Evolutionary conservation across 345 rosid genomes (phyloP), one percentile per base, ranked within the genome.

Genomic region (Boechera stricta): DNA sequence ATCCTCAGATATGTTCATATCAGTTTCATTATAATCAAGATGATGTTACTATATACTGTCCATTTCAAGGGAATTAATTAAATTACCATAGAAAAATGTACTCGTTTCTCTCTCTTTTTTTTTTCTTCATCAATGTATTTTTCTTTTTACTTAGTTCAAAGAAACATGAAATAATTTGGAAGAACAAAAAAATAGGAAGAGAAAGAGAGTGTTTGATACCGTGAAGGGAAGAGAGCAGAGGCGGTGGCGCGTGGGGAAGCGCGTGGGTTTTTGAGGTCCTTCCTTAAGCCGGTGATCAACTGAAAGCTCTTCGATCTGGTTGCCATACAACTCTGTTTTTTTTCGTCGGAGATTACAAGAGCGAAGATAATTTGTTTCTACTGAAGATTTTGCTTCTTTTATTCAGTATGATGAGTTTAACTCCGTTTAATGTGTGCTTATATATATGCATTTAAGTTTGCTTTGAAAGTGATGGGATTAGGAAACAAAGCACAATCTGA

Each of bases 321-420:
- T 79, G 94, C 91, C 94, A 89, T 89, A 77, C 80, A 86, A 81
- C 5, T 52, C 26, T 54, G 57, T 58, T 63, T 16, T 68, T 45
- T 41, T 41, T 41, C 10, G 53, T 39, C 73, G 45, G 69, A 61
- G 69, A 62, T 38, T 44, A 58, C 26, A 3, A 35, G 60, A 71
- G 18, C 61, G 33, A 60, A 4, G 13, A 52, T 0, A n/a, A 8
- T 1, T 15, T 51, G 59, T 47, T 55, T 18, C 18, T 53, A 29
- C 39, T 7, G 2, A 64, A 29, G 13, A 28, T 13, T 61, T 42
- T 36, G 53, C 47, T 42, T 53, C 5, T 49, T 11, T 36, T 33
- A 42, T 2, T 18, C 6, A 54, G 47, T 38, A 54, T 44, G 57
- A 2, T 21, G 44, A 53, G 36, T 24, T 55, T 54, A 45, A 35